Evolutionary conservation across 352 stramenopile genomes (phyloP), one percentile per base, ranked within the genome.

Genomic region (Phytophthora pluvialis): DNA sequence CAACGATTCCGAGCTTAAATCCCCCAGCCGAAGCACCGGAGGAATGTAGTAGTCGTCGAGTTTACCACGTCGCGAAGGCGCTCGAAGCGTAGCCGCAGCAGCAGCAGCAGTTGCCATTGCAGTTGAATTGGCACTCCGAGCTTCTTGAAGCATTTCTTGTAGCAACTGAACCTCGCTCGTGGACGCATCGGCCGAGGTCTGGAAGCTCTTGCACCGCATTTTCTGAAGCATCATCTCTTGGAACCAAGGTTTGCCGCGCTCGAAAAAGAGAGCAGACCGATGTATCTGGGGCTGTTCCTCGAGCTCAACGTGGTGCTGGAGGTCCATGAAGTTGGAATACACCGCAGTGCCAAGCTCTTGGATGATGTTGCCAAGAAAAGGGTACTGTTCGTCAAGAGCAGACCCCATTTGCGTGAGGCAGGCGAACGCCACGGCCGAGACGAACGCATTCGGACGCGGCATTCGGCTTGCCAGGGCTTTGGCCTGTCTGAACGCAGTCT

Each of bases 401-500:
- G 56, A 25, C 0, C 70, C 67, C 39, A 88, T 75, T 64, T 88
- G 78, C 43, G 83, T 67, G 7, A 91, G 67, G 12, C 72, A 78
- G 0, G 66, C 76, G 38, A 88, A 82, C 2, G 78, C 69, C 33
- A 89, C 68, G 4, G 80, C 69, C 9, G 80, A 76, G 16, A 88
- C 33, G 59, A 91, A 89, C 1, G 69, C 60, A 47, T 89, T 88
- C 1, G 80, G 82, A 8, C 71, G 71, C 8, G 78, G 62, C 80
- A 81, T 88, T 21, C 72, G 60, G 1, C 35, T 59, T 2, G 75
- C 71, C 57, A 87, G 70, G 5, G 75, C 75, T 81, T 85, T 86
- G 1, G 79, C 79, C 18, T 89, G 80, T 2, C 74, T 73, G 39
- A 89, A 89, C 3, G 71, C 78, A 4, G 81, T 74, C 56, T 91